Conservation (phyloP, 2,329 filamentous ascomycete genomes). For the Beauveria medogensis region DNA sequence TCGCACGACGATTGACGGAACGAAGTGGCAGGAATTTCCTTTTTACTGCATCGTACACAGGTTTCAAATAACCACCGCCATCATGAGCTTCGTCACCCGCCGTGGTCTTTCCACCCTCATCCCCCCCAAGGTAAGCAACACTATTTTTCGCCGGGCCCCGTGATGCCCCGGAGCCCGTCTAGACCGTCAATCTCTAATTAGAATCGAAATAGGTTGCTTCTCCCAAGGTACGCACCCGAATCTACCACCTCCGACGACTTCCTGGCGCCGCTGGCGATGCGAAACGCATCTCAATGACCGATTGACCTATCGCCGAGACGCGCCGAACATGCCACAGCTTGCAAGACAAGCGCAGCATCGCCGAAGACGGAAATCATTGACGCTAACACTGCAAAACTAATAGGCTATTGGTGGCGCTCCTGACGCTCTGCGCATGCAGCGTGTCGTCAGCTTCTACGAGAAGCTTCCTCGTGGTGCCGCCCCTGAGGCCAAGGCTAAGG, state of each 20-base stretch:
- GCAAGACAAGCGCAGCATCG: not conserved
- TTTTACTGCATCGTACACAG: constrained; percentile 11
- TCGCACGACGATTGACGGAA: constrained; percentile 23
- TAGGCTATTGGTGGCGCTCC: constrained; percentile 91
- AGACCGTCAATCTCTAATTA: constrained; percentile 30
- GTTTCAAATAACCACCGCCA: constrained; percentile 35
- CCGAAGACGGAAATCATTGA: not conserved
- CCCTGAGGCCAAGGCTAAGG: constrained; percentile 72
- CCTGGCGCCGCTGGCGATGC: not conserved
- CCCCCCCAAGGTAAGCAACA: constrained; percentile 78
- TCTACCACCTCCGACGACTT: not conserved
- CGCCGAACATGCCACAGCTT: not conserved
- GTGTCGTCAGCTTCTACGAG: constrained; percentile 97
- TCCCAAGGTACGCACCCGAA: constrained; percentile 60
- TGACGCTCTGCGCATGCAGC: constrained; percentile 95
- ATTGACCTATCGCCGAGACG: constrained; percentile 2
- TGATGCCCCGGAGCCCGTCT: not conserved
- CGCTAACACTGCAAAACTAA: not conserved
- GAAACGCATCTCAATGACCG: not conserved
- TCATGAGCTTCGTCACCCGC: constrained; percentile 88
- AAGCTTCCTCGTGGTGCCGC: constrained; percentile 90
- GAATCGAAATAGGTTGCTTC: constrained; percentile 59
- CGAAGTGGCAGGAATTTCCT: constrained; percentile 15
- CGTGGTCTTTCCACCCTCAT: constrained; percentile 96
- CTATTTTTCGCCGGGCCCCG: constrained; percentile 12